Evolutionary conservation across 2,329 filamentous ascomycete genomes (phyloP).

Genomic region (Phyllosticta citriasiana): DNA sequence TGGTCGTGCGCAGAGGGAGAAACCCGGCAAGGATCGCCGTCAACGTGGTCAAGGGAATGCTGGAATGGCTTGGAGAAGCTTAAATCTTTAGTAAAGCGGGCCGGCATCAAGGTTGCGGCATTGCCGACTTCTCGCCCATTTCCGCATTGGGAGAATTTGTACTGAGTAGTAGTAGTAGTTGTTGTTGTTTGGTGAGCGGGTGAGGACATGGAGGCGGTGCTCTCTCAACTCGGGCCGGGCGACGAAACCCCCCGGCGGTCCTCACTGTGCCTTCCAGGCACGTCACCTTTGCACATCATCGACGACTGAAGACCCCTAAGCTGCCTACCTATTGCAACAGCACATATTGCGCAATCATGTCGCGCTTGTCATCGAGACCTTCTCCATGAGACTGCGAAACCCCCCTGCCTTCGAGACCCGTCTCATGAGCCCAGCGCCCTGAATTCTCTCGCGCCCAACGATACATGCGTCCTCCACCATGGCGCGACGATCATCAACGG

Average conservation of each 20-base stretch:
- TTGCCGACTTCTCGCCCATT: no score
- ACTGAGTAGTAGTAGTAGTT: no score
- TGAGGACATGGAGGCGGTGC: no score
- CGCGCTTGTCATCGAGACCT: not conserved
- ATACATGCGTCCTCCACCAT: slow-evolving; percentile 1
- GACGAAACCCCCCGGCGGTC: no score
- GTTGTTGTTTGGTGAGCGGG: no score
- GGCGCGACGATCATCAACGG: slow-evolving; percentile 5
- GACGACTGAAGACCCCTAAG: not conserved
- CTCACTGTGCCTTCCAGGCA: not conserved
- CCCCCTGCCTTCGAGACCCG: not conserved
- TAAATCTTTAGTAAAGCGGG: no score
- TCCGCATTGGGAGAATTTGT: no score
- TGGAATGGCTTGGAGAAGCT: no score
- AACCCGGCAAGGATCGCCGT: no score
- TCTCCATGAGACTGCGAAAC: not conserved
- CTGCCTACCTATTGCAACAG: not conserved
- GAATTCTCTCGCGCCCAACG: not conserved
- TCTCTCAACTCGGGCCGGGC: no score
- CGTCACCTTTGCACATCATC: not conserved
- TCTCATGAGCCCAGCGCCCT: not conserved
- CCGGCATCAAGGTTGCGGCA: no score
- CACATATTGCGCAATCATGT: not conserved
- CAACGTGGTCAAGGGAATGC: no score
- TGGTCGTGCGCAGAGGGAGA: slow-evolving; percentile 15